Evolutionary conservation across 495 filamentous ascomycete genomes (phyloP).

Genomic region (Podospora conica): DNA sequence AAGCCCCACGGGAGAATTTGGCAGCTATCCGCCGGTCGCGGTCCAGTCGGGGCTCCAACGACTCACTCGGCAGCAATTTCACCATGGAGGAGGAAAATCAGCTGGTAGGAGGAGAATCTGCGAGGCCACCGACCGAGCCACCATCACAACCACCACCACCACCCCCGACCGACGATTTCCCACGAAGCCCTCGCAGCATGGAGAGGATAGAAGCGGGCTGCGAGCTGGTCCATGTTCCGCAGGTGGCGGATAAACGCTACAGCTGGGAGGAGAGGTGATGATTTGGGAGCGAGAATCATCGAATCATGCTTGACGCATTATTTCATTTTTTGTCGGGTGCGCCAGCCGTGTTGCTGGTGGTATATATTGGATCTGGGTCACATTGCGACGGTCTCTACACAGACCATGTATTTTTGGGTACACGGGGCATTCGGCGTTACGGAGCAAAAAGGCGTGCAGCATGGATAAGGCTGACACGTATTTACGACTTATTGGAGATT

Average conservation of each 20-base stretch:
- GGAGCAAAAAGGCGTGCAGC: neutral
- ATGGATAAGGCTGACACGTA: neutral
- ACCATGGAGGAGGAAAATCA: conserved; percentile 42
- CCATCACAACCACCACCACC: conserved; percentile 5
- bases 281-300: neutral
- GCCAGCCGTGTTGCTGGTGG: neutral
- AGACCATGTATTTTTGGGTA: neutral
- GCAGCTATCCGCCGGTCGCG: conserved; percentile 17
- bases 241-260: conserved; percentile 45
- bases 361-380: conserved; percentile 5
- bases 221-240: conserved; percentile 47
- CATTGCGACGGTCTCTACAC: neutral
- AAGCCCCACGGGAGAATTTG: neutral
- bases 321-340: neutral
- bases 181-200: conserved; percentile 32
- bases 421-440: neutral
- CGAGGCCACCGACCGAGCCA: conserved; percentile 3
- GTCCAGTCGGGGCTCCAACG: conserved; percentile 29
- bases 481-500: neutral
- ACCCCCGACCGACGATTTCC: conserved; percentile 14
- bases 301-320: conserved; percentile 11
- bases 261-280: conserved; percentile 39
- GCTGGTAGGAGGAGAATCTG: conserved; percentile 15
- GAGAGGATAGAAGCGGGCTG: conserved; percentile 32
- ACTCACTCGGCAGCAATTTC: conserved; percentile 47